phyloP scores from a whole-genome alignment of 2,329 filamentous ascomycete species.

The Acephala macrosclerotiorum region DNA sequence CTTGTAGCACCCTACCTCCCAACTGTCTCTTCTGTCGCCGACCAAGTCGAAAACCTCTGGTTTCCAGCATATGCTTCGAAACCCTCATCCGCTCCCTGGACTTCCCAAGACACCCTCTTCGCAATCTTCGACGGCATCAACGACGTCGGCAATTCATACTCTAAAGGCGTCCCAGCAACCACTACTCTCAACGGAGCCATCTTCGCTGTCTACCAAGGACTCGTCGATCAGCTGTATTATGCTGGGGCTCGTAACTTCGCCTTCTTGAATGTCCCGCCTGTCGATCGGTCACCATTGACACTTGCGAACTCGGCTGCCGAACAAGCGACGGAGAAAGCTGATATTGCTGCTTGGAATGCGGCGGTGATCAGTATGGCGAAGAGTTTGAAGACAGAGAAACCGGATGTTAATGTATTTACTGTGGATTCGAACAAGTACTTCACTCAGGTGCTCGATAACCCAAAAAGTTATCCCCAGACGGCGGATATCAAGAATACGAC shows the following conservation, averaged over 20 bases:
- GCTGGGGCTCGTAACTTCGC: conserved; percentile 64
- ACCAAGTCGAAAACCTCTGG: conserved; percentile 51
- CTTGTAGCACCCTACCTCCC: conserved; percentile 47
- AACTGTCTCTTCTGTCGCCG: conserved; percentile 47
- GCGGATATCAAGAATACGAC: conserved; percentile 62
- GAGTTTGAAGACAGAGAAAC: conserved; percentile 43
- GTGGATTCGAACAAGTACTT: conserved; percentile 63
- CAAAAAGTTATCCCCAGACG: conserved; percentile 57
- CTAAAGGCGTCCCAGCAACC: conserved; percentile 40
- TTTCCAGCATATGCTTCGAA: conserved; percentile 48
- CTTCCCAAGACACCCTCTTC: conserved; percentile 35
- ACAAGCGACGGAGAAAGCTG: conserved; percentile 49
- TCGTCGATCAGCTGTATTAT: conserved; percentile 56
- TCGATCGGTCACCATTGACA: conserved; percentile 60
- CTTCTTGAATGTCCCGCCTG: conserved; percentile 64
- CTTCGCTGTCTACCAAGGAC: conserved; percentile 51
- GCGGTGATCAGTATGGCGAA: conserved; percentile 51
- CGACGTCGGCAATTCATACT: conserved; percentile 59
- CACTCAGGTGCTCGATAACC: conserved; percentile 58
- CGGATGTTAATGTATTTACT: conserved; percentile 56
- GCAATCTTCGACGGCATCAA: conserved; percentile 61
- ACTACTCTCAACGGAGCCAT: conserved; percentile 48
- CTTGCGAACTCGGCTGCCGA: conserved; percentile 47
- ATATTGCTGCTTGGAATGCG: conserved; percentile 60
- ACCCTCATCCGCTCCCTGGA: conserved; percentile 35